phyloP scores from a whole-genome alignment of 495 filamentous ascomycete species.

The Ascodesmis nigricans region DNA sequence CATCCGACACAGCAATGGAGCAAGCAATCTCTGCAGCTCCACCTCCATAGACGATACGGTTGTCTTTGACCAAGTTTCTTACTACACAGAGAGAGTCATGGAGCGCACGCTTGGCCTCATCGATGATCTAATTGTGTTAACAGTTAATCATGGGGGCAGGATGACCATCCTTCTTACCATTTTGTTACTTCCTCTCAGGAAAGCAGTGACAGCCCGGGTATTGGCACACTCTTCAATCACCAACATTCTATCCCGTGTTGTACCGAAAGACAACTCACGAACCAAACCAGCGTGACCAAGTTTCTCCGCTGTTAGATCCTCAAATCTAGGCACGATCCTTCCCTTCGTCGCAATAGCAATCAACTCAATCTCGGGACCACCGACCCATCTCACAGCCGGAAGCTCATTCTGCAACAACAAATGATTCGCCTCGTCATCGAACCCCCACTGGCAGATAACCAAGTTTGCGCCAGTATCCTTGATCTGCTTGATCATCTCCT shows the following conservation, averaged over 20 bases:
- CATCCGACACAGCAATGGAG: conserved; percentile 85
- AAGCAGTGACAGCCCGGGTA: conserved; percentile 84
- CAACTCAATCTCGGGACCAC: conserved; percentile 91
- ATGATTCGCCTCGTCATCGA: conserved; percentile 98
- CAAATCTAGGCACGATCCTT: conserved; percentile 89
- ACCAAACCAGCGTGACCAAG: conserved; percentile 78
- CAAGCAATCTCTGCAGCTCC: conserved; percentile 96
- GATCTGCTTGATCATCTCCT: conserved; percentile 96
- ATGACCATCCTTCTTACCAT: conserved; percentile 42
- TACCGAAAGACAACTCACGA: conserved; percentile 87
- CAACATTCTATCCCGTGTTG: conserved; percentile 96
- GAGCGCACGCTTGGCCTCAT: conserved; percentile 91
- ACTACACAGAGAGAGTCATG: conserved; percentile 97
- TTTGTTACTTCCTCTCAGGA: conserved; percentile 95
- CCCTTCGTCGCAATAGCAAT: conserved; percentile 98
- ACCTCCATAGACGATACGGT: conserved; percentile 95
- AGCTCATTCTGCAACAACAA: conserved; percentile 86
- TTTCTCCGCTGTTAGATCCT: conserved; percentile 77
- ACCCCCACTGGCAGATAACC: conserved; percentile 98
- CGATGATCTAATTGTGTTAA: conserved; percentile 51
- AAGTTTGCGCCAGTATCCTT: conserved; percentile 95
- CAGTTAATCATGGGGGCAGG: conserved; percentile 11
- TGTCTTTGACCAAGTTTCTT: conserved; percentile 84
- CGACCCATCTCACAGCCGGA: conserved; percentile 92
- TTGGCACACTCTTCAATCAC: conserved; percentile 99